These are phyloP conservation scores for Basipetospora sp. DNA, from an alignment of 2,329 filamentous ascomycete genomes.

Conservation along the genomic window DNA sequence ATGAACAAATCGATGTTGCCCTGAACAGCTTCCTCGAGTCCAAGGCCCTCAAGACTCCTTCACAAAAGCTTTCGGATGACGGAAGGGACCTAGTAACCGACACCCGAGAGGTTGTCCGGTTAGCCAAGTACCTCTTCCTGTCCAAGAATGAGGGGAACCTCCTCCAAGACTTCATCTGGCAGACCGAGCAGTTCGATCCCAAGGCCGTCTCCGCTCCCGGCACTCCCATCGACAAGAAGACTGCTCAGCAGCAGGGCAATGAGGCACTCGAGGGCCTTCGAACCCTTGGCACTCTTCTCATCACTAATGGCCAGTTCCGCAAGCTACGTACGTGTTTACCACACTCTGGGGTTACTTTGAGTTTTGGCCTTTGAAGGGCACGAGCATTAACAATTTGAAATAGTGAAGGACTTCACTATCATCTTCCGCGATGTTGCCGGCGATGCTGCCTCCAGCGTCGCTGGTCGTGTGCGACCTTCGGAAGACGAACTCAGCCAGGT, in stretches of 20 bases:
- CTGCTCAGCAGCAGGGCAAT: slow-evolving; percentile 68
- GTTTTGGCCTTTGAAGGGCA: no score
- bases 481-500: slow-evolving; percentile 64
- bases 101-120: slow-evolving; percentile 61
- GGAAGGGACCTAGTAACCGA: slow-evolving; percentile 68
- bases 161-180: slow-evolving; percentile 93
- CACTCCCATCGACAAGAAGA: slow-evolving; percentile 58
- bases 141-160: slow-evolving; percentile 92
- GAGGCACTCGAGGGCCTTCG: slow-evolving; percentile 72
- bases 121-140: slow-evolving; percentile 71
- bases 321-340: slow-evolving; percentile 58
- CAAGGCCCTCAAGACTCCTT: slow-evolving; percentile 53
- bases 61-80: slow-evolving; percentile 64
- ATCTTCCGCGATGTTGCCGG: slow-evolving; percentile 82
- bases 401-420: slow-evolving; percentile 62
- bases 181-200: slow-evolving; percentile 61
- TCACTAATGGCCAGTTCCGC: slow-evolving; percentile 92
- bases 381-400: slow-evolving; percentile 11
- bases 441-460: slow-evolving; percentile 71
- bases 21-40: slow-evolving; percentile 75
- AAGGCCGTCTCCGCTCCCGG: slow-evolving; percentile 47
- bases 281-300: slow-evolving; percentile 73
- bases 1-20: slow-evolving; percentile 89
- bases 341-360: no score
- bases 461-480: slow-evolving; percentile 58